Evolutionary conservation across 768 basidiomycete genomes (phyloP), one percentile per base, ranked within the genome.

Genomic region (Tricholoma sp.): DNA sequence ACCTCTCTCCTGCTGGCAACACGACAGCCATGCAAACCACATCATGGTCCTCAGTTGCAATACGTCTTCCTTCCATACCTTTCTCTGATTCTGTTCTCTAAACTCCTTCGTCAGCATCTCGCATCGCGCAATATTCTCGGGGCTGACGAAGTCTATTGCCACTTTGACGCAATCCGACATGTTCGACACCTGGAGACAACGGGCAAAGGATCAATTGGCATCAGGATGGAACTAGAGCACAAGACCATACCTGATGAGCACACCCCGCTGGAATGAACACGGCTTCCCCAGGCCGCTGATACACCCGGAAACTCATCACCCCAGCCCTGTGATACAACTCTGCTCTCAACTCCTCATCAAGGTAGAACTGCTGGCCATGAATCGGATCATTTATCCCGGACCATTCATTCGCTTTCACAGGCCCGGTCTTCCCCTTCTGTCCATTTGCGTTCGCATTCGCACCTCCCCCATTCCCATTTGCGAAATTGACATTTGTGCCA

Each of bases 261-360:
- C 89, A 94, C 21, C 93, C 95, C 3, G 95, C 95, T 12, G 95
- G 95, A 59, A 98, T 93, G 70, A 97, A 94, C 11, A 98, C 86
- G 0, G 93, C 95, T 66, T 98, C 90, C 18, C 94, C 94, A 2
- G 91, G 91, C 62, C 82, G 80, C 71, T 98, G 96, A 71, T 94
- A 95, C 18, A 98, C 79, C 55, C 94, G 75, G 73, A 85, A 88
- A 59, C 89, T 89, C 73, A 74, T 82, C 27, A 98, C 91, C 2
- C 86, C 86, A 57, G 78, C 77, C 61, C 83, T 71, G 3, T 84
- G 81, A 63, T 67, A 87, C 39, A 98, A 72, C 69, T 88, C 81
- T 67, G 79, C 79, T 63, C 91, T 78, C 64, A 91, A 64, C 3
- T 73, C 69, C 43, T 80, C 73, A 68, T 96, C 90, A 52, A 98